Base-by-base conservation (phyloP, 78 protist species). In the Dictyostelium firmibasis region DNA sequence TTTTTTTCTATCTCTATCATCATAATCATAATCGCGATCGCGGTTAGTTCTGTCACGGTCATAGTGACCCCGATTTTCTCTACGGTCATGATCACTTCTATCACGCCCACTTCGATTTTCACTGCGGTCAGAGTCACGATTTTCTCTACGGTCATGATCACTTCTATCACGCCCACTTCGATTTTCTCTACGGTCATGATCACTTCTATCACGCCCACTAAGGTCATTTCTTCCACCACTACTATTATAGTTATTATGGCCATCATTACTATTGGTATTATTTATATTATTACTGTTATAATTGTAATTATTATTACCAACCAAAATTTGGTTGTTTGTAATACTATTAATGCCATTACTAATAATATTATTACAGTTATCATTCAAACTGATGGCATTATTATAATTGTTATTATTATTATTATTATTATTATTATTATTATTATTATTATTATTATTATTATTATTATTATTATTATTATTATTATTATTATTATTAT, bases 1-100 rank as follows among this genome's bases (percentile, higher is more conserved):
- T n/a, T 64, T 70, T 70, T 70, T 70, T 70, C 36, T 27, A 29
- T 70, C 77, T 70, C 77, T 70, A 31, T 70, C 77, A 31, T 70
- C 77, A 70, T 70, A 70, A 31, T 70, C 77, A 10, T 36, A 11
- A 29, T 70, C 77, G 4, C 76, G 25, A 11, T 69, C 76, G 27
- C 74, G 74, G 8, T 64, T 36, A 20, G 10, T 38, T 4, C 36
- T 1, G 25, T 64, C 7, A n/a, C 74, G 27, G 33, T 64, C 64
- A 53, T 16, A 16, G 5, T 53, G n/a, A n/a, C n/a, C n/a, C n/a
- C n/a, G n/a, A n/a, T n/a, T n/a, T n/a, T n/a, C n/a, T n/a, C n/a
- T 9, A n/a, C 74, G 27, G 8, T 27, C 74, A n/a, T 36, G 27
- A 25, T 64, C 74, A 7, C 36, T 3, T 23, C 43, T 38, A 38